Conservation (phyloP, 495 filamentous ascomycete species). For the Annulohypoxylon maeteangense region DNA sequence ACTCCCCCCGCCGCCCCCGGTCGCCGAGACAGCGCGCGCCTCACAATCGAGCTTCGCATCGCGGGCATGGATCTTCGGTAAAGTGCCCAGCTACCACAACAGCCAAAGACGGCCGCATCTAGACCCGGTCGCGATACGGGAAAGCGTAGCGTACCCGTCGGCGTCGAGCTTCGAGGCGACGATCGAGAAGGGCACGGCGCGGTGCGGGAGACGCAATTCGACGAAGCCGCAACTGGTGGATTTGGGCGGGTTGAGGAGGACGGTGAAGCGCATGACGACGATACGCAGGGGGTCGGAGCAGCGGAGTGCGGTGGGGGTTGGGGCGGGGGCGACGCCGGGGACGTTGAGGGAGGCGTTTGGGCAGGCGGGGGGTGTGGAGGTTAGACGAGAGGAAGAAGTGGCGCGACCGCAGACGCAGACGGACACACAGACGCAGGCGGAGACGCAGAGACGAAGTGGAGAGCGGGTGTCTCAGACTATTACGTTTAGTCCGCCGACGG, state of each 20-base stretch:
- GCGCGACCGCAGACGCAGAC: background rate
- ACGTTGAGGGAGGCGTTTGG: background rate
- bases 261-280: background rate
- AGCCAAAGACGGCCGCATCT: background rate
- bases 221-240: constrained; percentile 28
- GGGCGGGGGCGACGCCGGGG: background rate
- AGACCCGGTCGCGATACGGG: constrained; percentile 22
- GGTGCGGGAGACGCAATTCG: constrained; percentile 5
- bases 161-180: constrained; percentile 29
- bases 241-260: background rate
- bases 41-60: background rate
- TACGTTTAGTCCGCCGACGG: background rate
- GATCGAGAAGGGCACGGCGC: constrained; percentile 27
- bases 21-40: background rate
- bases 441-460: background rate
- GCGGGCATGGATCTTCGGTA: constrained; percentile 24
- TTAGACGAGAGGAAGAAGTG: background rate
- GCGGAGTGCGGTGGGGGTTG: background rate
- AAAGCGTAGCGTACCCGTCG: constrained; percentile 31
- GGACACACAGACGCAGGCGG: background rate
- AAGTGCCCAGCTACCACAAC: background rate
- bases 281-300: background rate
- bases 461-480: background rate
- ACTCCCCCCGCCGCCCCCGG: background rate
- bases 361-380: background rate